Percentiles rank a stretch among this genome's conserved stretches.
Conservation (phyloP, 345 rosid species). For the Salix koriyanagi region DNA sequence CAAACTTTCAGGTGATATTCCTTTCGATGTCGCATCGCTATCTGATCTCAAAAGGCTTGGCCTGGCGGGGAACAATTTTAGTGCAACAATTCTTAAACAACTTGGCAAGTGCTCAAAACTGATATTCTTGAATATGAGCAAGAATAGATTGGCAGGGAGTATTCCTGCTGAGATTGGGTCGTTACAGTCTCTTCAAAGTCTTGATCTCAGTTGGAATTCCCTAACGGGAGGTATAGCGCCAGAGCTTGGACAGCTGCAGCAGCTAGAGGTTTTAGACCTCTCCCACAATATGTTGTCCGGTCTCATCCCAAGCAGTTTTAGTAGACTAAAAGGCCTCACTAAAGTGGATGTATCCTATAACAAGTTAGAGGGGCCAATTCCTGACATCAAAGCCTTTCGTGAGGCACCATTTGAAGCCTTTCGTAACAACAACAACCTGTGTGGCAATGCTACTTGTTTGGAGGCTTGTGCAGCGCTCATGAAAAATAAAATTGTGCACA, state of each 20-base stretch:
- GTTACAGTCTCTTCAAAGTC: not conserved
- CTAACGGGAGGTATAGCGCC: too few relatives aligned
- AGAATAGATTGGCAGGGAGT: not conserved
- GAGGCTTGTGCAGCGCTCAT: not conserved
- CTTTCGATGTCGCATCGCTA: not conserved
- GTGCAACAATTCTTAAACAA: not conserved
- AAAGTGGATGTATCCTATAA: constrained; percentile 16
- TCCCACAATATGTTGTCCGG: too few relatives aligned
- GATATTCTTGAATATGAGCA: not conserved
- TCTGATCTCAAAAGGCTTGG: not conserved
- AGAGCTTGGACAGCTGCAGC: too few relatives aligned
- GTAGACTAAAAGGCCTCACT: not conserved
- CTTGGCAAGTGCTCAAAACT: not conserved
- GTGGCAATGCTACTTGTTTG: constrained; percentile 16
- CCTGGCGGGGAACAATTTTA: not conserved
- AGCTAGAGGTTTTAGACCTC: too few relatives aligned
- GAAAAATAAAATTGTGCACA: not conserved
- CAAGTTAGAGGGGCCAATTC: constrained; percentile 12
- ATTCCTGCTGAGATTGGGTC: not conserved
- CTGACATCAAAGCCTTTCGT: constrained; percentile 9
- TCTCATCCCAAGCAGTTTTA: not conserved
- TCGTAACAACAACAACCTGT: constrained; percentile 4
- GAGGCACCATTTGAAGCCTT: constrained; percentile 12
- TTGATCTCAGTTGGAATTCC: too few relatives aligned
- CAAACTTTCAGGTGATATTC: not conserved